A percentile compares a stretch with the other conserved stretches of the same genome.
Evolutionary conservation across 225 moss, liverwort and hornwort species (phyloP).

Genomic region (Straminergon stramineum): DNA sequence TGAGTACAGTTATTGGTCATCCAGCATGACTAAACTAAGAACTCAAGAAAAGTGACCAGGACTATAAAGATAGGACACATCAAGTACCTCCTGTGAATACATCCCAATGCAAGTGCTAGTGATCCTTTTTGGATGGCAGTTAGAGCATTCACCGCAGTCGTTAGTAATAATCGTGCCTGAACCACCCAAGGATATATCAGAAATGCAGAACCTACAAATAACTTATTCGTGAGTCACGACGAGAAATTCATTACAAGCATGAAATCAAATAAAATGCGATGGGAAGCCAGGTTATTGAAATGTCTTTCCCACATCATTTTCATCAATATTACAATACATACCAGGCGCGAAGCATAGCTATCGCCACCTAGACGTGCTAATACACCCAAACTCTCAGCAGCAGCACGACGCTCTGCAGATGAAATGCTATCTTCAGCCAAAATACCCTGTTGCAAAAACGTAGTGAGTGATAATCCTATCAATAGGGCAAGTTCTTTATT

Average conservation of each 20-base stretch:
- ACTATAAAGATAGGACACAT: neutral
- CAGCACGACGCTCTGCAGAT: slow-evolving; percentile 83
- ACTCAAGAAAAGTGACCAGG: neutral
- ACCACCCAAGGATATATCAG: neutral
- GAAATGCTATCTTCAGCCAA: slow-evolving; percentile 78
- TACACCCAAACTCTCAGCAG: slow-evolving; percentile 90
- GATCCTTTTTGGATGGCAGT: slow-evolving; percentile 63
- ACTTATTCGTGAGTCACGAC: neutral
- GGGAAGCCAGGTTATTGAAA: neutral
- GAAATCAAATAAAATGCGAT: neutral
- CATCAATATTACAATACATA: slow-evolving; percentile 1
- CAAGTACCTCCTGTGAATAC: slow-evolving; percentile 78
- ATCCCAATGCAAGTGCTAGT: slow-evolving; percentile 84
- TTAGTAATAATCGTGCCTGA: slow-evolving; percentile 68
- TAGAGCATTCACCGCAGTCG: slow-evolving; percentile 34
- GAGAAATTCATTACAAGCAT: neutral
- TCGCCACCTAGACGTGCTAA: slow-evolving; percentile 91
- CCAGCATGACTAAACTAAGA: neutral
- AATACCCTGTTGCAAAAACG: slow-evolving; percentile 49
- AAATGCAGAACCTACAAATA: neutral
- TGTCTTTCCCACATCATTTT: neutral
- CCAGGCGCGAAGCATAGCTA: slow-evolving; percentile 83
- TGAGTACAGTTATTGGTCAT: neutral
- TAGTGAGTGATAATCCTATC: neutral
- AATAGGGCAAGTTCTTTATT: neutral